phyloP scores from a whole-genome alignment of 805 yeast genomes.

The Kuraishia hungarica region DNA sequence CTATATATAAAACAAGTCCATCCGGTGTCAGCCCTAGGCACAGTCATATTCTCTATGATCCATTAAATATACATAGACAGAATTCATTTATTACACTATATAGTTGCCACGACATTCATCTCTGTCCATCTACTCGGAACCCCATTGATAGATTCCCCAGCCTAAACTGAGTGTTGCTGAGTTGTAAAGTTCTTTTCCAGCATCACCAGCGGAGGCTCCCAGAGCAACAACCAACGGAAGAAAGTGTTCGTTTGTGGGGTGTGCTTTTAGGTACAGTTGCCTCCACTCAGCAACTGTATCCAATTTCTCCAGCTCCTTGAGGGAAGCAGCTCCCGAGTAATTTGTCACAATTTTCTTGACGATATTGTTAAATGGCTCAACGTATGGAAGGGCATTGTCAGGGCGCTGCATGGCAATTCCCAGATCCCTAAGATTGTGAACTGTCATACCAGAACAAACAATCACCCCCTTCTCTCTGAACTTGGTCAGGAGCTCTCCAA shows the following conservation, averaged over 20 bases:
- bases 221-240: conserved; percentile 57
- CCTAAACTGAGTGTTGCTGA: conserved; percentile 41
- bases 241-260: conserved; percentile 74
- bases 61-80: too few relatives aligned
- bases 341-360: conserved; percentile 30
- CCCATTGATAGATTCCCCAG: conserved; percentile 59
- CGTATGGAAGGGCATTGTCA: conserved; percentile 34
- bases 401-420: conserved; percentile 19
- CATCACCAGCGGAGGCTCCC: conserved; percentile 38
- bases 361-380: conserved; percentile 38
- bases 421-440: conserved; percentile 61
- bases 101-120: too few relatives aligned
- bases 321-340: conserved; percentile 19
- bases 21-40: too few relatives aligned
- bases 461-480: conserved; percentile 45
- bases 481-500: conserved; percentile 47
- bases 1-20: not conserved
- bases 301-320: conserved; percentile 29
- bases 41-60: too few relatives aligned
- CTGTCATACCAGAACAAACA: conserved; percentile 71
- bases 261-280: conserved; percentile 37
- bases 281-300: conserved; percentile 16
- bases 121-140: not conserved
- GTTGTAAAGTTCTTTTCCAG: conserved; percentile 37
- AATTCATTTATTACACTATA: too few relatives aligned